Conservation (phyloP, 306 rosid species). For the Echinosophora koreensis region DNA sequence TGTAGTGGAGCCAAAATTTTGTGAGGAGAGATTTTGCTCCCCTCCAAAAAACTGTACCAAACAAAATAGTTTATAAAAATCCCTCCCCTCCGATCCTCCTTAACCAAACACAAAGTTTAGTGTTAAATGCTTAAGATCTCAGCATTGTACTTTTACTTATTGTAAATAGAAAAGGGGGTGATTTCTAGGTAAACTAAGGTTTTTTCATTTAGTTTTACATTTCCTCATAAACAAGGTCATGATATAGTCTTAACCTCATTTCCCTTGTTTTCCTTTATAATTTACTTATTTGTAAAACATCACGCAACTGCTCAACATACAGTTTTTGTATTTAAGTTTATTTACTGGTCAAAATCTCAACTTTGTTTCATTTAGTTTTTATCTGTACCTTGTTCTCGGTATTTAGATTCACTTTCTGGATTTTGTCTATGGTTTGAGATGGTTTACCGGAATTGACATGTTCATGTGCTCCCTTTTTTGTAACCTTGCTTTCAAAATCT, state of each 20-base stretch:
- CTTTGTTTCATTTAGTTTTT: constrained; percentile 31
- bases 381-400: constrained; percentile 33
- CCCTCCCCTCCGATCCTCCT: too few species aligned
- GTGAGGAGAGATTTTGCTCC: too few species aligned
- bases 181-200: neutral
- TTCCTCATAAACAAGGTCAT: constrained; percentile 14
- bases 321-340: constrained; percentile 29
- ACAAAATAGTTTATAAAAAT: too few species aligned
- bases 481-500: constrained; percentile 31
- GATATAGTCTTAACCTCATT: constrained; percentile 8
- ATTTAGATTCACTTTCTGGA: neutral
- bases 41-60: too few species aligned
- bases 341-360: constrained; percentile 4
- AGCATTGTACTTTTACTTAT: constrained; percentile 10
- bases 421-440: constrained; percentile 28
- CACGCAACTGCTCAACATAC: constrained; percentile 28
- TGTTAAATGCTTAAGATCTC: neutral
- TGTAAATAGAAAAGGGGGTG: constrained; percentile 1
- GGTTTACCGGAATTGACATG: constrained; percentile 8
- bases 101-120: neutral
- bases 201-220: constrained; percentile 13
- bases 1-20: too few species aligned
- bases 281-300: constrained; percentile 17
- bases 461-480: neutral
- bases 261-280: constrained; percentile 30